Evolutionary conservation across 2,329 filamentous ascomycete genomes (phyloP).

Genomic region (Fusarium sp.): DNA sequence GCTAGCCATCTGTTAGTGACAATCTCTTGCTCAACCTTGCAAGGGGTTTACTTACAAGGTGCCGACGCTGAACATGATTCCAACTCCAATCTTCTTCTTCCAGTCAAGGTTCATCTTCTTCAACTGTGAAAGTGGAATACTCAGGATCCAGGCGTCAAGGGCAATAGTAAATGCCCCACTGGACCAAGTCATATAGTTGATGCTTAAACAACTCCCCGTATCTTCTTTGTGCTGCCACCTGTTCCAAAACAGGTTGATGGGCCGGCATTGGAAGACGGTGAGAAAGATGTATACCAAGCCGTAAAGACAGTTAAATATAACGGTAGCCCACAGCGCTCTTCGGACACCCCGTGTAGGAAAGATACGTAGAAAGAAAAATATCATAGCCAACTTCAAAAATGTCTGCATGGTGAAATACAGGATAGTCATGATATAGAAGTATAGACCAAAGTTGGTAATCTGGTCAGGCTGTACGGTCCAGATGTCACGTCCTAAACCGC

Average conservation of each 20-base stretch:
- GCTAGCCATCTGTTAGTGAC: not conserved
- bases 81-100: not conserved
- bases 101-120: not conserved
- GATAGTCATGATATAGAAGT: not conserved
- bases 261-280: not conserved
- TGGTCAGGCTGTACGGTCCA: not conserved
- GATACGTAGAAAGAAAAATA: not conserved
- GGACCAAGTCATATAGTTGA: not conserved
- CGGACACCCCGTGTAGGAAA: not conserved
- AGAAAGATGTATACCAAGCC: not conserved
- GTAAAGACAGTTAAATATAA: not conserved
- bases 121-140: not conserved
- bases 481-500: not conserved
- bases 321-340: not conserved
- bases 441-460: not conserved
- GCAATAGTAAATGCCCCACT: not conserved
- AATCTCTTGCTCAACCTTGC: rapidly evolving
- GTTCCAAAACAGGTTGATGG: not conserved
- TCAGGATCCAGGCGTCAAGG: not conserved
- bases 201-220: not conserved
- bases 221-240: not conserved
- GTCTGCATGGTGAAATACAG: not conserved
- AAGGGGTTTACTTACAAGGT: not conserved
- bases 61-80: not conserved
- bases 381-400: not conserved